Evolutionary conservation across 2,329 filamentous ascomycete species (phyloP), one percentile per base, ranked within the genome.

Genomic region (Trichoderma sp.): DNA sequence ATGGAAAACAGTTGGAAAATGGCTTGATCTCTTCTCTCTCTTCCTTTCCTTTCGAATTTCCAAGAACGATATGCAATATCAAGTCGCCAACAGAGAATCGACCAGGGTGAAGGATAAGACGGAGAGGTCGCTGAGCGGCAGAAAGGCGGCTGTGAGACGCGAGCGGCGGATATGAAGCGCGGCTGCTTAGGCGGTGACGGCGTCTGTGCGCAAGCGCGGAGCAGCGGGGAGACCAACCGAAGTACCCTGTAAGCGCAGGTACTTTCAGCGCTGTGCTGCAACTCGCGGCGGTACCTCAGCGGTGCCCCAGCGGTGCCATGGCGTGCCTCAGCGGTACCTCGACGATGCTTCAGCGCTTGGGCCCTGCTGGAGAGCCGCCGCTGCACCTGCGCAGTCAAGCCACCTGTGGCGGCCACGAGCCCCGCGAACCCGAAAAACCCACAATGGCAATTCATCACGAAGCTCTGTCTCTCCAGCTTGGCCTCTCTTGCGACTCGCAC

Each of bases 381-480:
- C 52, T 45, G 27, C 13, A 10, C 52, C 50, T 57, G 22, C 22
- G 13, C 37, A 56, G 25, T 52, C 63, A 48, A 63, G 63, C 63
- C 63, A 65, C 63, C 29, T 65, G 63, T 65, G 63, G 63, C 63
- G 50, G 52, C 27, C 53, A 37, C 35, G 25, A 67, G 65, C 65
- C 65, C 65, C 65, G 65, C 65, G 65, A 32, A 67, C 48, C 50
- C 50, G 58, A 67, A 67, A 67, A 67, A 50, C 50, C 65, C 57
- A 67, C 65, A 48, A 50, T 32, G 60, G 48, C 15, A 34, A 42
- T 65, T 56, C 37, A 53, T 59, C 64, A 60, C 53, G 64, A 29
- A 52, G 54, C 64, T 56, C 52, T 22, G n/a, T 32, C 39, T 29
- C 64, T 67, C 48, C 27, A 60, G 42, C 42, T 22, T 22, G 53